Conservation (phyloP, 768 basidiomycete genomes). For the Tylopilus sp. region DNA sequence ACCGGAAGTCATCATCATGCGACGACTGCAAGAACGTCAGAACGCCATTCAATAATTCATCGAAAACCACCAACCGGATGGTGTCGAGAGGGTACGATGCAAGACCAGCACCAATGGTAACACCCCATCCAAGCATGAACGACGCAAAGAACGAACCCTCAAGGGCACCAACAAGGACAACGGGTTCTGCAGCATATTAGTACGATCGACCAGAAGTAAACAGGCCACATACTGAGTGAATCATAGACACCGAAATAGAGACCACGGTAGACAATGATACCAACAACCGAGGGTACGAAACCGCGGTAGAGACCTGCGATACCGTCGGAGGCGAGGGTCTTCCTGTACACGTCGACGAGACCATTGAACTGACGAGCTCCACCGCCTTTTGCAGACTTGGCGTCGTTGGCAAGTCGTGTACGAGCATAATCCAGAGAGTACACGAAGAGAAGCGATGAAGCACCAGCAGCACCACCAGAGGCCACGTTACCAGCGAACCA, state of each 20-base stretch:
- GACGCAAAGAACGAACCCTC: conserved; percentile 97
- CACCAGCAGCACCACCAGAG: conserved; percentile 99
- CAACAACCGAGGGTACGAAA: conserved; percentile 97
- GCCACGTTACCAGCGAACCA: conserved; percentile 99
- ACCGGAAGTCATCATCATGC: conserved; percentile 99
- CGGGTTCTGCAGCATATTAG: conserved; percentile 66
- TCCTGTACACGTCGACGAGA: conserved; percentile 93
- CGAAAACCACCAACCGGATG: conserved; percentile 53
- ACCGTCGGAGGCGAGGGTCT: conserved; percentile 97
- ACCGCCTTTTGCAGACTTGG: conserved; percentile 93
- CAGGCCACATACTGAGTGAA: conserved; percentile 70
- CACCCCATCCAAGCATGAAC: conserved; percentile 97
- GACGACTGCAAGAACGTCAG: conserved; percentile 68
- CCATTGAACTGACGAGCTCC: conserved; percentile 98
- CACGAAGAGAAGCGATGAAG: conserved; percentile 96
- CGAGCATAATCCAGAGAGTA: conserved; percentile 99
- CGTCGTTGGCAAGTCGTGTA: conserved; percentile 98
- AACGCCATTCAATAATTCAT: neutral
- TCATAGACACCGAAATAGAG: conserved; percentile 99
- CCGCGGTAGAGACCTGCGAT: conserved; percentile 99
- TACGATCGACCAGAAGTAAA: conserved; percentile 24
- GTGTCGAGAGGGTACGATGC: conserved; percentile 95
- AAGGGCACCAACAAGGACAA: conserved; percentile 93
- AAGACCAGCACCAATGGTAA: conserved; percentile 99
- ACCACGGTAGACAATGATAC: conserved; percentile 99